phyloP scores from a whole-genome alignment of 495 filamentous ascomycete genomes.

The Talaromyces nanjingensis region DNA sequence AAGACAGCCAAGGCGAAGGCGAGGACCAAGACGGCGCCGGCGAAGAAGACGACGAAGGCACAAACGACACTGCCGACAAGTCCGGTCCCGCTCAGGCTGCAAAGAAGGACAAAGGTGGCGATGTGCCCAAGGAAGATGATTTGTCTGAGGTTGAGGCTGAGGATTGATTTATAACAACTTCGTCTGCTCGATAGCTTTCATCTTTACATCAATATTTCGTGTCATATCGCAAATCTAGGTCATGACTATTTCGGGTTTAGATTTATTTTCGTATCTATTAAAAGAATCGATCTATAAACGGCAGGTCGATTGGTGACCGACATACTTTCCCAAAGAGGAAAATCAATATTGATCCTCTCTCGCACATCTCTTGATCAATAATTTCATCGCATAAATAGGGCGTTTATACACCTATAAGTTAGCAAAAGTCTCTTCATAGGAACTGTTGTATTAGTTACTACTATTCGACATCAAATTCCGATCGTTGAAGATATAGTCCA shows the following conservation, averaged over 20 bases:
- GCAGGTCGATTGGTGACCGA: not conserved
- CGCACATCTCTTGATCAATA: not conserved
- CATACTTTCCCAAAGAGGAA: not conserved
- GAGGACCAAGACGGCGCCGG: conserved; percentile 1
- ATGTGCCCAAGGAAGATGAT: conserved; percentile 42
- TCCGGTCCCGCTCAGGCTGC: conserved; percentile 38
- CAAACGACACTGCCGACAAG: conserved; percentile 11
- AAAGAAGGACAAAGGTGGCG: conserved; percentile 33
- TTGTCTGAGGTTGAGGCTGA: conserved; percentile 32
- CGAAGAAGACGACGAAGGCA: conserved; percentile 6
- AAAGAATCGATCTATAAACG: not conserved
- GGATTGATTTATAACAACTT: conserved; percentile 10
- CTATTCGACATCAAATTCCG: not conserved
- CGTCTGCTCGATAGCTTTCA: not conserved
- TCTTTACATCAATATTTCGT: not conserved
- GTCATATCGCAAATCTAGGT: not conserved
- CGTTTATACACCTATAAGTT: not conserved
- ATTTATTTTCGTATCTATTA: not conserved
- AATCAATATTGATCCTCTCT: not conserved
- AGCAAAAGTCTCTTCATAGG: not conserved
- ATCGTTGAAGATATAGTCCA: not conserved
- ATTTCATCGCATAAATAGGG: not conserved
- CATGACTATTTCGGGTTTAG: not conserved
- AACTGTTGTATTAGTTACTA: too few species aligned
- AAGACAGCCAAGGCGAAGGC: conserved; percentile 8